Evolutionary conservation across 768 basidiomycete genomes (phyloP).

Genomic region (Mycena olivaceomarginata): DNA sequence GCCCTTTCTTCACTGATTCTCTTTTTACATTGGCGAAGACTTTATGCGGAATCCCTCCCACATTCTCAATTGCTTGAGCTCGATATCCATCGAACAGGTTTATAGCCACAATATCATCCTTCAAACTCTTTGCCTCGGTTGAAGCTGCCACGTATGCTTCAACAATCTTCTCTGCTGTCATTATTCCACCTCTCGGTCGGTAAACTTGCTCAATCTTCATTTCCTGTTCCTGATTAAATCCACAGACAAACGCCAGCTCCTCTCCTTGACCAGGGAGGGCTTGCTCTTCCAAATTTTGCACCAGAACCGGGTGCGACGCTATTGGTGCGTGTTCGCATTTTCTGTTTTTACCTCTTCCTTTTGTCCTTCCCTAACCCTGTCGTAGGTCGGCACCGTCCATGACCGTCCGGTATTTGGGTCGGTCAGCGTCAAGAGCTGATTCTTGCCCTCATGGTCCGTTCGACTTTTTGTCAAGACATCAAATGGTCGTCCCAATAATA

Average conservation of each 20-base stretch:
- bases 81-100: constrained; percentile 16
- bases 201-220: constrained; percentile 23
- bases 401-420: too few species aligned
- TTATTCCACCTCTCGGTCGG: constrained; percentile 12
- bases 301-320: constrained; percentile 12
- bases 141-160: constrained; percentile 33
- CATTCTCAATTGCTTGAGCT: not conserved
- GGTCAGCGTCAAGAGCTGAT: constrained; percentile 47
- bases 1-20: not conserved
- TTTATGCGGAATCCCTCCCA: constrained; percentile 18
- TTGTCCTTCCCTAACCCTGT: too few species aligned
- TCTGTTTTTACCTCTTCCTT: too few species aligned
- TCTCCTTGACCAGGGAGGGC: constrained; percentile 29
- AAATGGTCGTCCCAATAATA: constrained; percentile 55
- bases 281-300: constrained; percentile 26
- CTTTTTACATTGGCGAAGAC: constrained; percentile 11
- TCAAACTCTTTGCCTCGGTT: not conserved
- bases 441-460: constrained; percentile 43
- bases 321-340: not conserved
- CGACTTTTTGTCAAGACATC: constrained; percentile 49
- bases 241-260: constrained; percentile 29
- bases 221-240: constrained; percentile 4
- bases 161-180: constrained; percentile 20
- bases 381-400: too few species aligned
- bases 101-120: not conserved